phyloP scores from a whole-genome alignment of 495 filamentous ascomycete genomes.

The Penicillium paxilli region DNA sequence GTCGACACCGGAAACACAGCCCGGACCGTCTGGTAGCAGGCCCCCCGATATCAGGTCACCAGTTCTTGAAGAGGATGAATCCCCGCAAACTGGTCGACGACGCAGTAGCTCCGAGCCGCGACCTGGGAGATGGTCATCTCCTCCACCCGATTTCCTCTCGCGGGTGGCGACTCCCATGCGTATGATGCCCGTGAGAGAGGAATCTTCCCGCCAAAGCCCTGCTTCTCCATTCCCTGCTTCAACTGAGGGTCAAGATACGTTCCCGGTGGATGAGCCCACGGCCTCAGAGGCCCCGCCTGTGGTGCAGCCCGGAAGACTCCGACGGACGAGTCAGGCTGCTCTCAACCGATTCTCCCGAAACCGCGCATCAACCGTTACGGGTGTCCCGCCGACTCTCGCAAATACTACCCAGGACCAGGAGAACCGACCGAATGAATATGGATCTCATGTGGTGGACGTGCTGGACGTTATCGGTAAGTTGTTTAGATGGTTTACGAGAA shows the following conservation, averaged over 20 bases:
- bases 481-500: neutral
- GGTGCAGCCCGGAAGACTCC: slow-evolving; percentile 15
- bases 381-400: slow-evolving; percentile 18
- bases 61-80: slow-evolving; percentile 31
- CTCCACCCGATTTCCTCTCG: slow-evolving; percentile 30
- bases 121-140: slow-evolving; percentile 39
- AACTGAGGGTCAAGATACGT: neutral
- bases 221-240: slow-evolving; percentile 1
- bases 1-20: slow-evolving; percentile 3
- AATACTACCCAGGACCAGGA: neutral
- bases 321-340: slow-evolving; percentile 36
- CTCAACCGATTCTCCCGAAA: slow-evolving; percentile 37
- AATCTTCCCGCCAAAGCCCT: slow-evolving; percentile 28
- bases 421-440: slow-evolving; percentile 43
- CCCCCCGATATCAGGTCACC: slow-evolving; percentile 14
- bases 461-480: slow-evolving; percentile 69
- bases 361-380: slow-evolving; percentile 34
- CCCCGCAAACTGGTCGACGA: slow-evolving; percentile 34
- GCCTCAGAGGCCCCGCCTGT: slow-evolving; percentile 7
- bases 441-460: slow-evolving; percentile 63
- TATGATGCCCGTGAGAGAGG: slow-evolving; percentile 39
- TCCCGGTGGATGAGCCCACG: slow-evolving; percentile 4
- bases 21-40: slow-evolving; percentile 7
- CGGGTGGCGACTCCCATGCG: slow-evolving; percentile 37
- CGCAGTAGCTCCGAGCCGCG: slow-evolving; percentile 50